A percentile compares a stretch with the other conserved stretches of the same genome.
Conservation (phyloP, 352 stramenopile genomes). For the Phytophthora cajani region DNA sequence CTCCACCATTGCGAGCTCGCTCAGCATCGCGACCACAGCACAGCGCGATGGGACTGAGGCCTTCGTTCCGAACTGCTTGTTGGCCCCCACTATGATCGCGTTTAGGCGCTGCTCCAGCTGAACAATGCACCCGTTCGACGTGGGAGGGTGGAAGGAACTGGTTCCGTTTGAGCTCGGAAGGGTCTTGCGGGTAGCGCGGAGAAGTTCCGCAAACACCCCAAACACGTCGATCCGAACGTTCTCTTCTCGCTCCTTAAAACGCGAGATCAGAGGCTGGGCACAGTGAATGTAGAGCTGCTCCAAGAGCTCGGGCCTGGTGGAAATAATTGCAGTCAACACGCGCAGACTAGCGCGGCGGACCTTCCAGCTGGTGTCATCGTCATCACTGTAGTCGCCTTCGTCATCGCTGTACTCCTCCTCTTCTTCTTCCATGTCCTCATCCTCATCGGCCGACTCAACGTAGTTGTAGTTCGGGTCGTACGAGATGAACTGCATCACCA, state of each 20-base stretch:
- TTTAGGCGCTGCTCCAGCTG: slow-evolving; percentile 72
- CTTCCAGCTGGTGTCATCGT: slow-evolving; percentile 98
- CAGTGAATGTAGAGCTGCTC: slow-evolving; percentile 87
- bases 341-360: slow-evolving; percentile 92
- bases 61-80: slow-evolving; percentile 85
- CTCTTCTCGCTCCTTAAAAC: slow-evolving; percentile 98
- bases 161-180: slow-evolving; percentile 43
- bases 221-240: slow-evolving; percentile 98
- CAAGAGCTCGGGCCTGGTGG: slow-evolving; percentile 85
- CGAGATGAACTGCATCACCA: slow-evolving; percentile 94
- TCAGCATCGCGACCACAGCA: slow-evolving; percentile 87
- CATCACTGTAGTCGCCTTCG: slow-evolving; percentile 92
- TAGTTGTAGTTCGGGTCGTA: slow-evolving; percentile 99
- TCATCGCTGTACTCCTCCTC: slow-evolving; percentile 84
- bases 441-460: slow-evolving; percentile 92
- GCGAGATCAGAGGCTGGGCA: slow-evolving; percentile 80
- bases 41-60: slow-evolving; percentile 79
- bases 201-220: slow-evolving; percentile 93
- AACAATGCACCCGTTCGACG: slow-evolving; percentile 51
- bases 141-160: slow-evolving; percentile 31
- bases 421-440: slow-evolving; percentile 86
- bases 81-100: slow-evolving; percentile 74
- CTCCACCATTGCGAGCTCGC: slow-evolving; percentile 82
- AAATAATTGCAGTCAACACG: slow-evolving; percentile 94
- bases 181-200: slow-evolving; percentile 77